Evolutionary conservation across 179 eudicot genomes (phyloP), one percentile per base, ranked within the genome.

Genomic region (Silene noctiflora): DNA sequence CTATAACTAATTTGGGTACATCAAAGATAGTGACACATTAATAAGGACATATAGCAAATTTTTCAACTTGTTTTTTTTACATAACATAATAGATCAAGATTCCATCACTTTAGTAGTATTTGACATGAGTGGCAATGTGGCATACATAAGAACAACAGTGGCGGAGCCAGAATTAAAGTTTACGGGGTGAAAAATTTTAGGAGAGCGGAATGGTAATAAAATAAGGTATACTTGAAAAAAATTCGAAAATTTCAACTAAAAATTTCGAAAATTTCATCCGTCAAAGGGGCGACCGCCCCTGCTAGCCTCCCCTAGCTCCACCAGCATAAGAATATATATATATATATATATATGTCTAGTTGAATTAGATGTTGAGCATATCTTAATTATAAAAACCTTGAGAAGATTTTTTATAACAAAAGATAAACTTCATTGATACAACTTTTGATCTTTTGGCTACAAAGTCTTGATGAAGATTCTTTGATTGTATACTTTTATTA

Each of bases 401-500:
- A 25, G 19, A 33, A 39, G 17, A 19, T 19, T 67, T 67, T 67
- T 67, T 33, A 67, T 67, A 14, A 19, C 22, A 67, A 39, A 67
- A 67, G 5, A 53, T 35, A 35, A 67, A 67, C 25, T 67, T 68
- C 17, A 20, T 68, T 10, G 53, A 3, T 39, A 35, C 25, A 42
- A 68, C 71, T 42, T 68, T 39, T 42, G 71, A 68, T 35, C 22
- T 68, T 68, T 68, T 42, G 31, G 71, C 21, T 6, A 19, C 71
- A 68, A 68, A 68, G 71, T 68, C 71, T 39, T 68, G 17, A 27
- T 39, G 17, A 68, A 68, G 71, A 68, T 68, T 68, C 71, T 68
- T 10, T 68, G 55, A 19, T 42, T 68, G 21, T n/a, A 6, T 66
- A 29, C 4, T 29, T 27, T 64, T 25, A 13, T 25, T 29, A 27